Evolutionary conservation across 805 yeast genomes (phyloP).

Genomic region (Starmerella scarabaei): DNA sequence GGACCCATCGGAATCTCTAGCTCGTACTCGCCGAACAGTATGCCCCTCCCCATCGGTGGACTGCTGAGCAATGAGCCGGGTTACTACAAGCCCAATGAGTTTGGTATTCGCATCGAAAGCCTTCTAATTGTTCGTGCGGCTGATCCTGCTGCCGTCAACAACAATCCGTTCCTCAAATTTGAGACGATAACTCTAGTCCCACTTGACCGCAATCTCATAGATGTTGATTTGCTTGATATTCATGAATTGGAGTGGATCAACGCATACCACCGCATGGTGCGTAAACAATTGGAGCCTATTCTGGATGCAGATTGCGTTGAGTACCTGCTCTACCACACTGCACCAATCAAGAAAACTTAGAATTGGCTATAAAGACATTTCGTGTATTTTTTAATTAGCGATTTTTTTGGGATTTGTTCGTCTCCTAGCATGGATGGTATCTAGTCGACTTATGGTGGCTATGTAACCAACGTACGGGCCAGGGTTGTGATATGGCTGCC

Average conservation of each 20-base stretch:
- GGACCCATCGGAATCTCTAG: constrained; percentile 71
- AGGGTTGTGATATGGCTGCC: too few relatives aligned
- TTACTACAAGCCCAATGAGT: constrained; percentile 75
- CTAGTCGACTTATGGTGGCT: too few relatives aligned
- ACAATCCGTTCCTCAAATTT: constrained; percentile 48
- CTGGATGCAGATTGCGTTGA: constrained; percentile 45
- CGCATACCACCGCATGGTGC: constrained; percentile 45
- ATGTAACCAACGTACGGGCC: too few relatives aligned
- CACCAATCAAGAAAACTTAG: neutral
- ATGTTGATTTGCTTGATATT: constrained; percentile 38
- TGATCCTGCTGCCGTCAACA: constrained; percentile 34
- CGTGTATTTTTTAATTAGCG: neutral
- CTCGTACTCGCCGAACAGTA: constrained; percentile 28
- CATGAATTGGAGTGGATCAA: constrained; percentile 63
- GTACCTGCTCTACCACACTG: constrained; percentile 40
- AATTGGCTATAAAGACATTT: too few relatives aligned
- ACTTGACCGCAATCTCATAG: constrained; percentile 64
- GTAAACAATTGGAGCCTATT: constrained; percentile 38
- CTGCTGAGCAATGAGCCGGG: constrained; percentile 91
- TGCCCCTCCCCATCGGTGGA: constrained; percentile 51
- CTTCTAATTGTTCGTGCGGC: constrained; percentile 46
- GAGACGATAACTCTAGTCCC: constrained; percentile 80
- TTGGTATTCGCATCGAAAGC: constrained; percentile 82
- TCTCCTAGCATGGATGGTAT: too few relatives aligned
- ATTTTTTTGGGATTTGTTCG: too few relatives aligned